Evolutionary conservation across 179 eudicot genomes (phyloP), one percentile per base, ranked within the genome.

Genomic region (Silene noctiflora): DNA sequence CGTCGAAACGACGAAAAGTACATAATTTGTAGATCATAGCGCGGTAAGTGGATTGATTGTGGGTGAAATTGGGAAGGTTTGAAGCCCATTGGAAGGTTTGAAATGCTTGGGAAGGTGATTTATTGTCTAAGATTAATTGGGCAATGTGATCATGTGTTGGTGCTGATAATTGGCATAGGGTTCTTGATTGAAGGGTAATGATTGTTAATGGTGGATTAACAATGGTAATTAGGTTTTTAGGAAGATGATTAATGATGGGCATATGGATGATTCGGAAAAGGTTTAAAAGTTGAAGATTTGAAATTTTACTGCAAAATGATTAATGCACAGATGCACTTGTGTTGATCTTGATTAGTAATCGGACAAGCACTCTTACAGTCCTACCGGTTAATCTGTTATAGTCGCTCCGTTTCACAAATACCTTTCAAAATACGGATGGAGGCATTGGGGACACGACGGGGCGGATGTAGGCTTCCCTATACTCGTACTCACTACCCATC

Each of bases 81-180:
- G 97, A 87, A 33, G 99, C 99, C 99, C 99, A 93, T 87, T 77
- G 81, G 83, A 95, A 95, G 69, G 98, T 95, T 75, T 89, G 78
- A 73, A 95, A 84, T n/a, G 93, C 93, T 85, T 86, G 81, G 4
- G 79, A 48, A 14, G 91, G 75, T 20, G 93, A 82, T 71, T 84
- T 88, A 72, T 89, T 93, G 16, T 89, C 97, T 51, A 88, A 77
- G 39, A 95, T 87, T 44, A 95, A 86, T 71, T 82, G 90, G 82
- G 88, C 55, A 78, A 95, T 91, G 79, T 93, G 88, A 12, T 87
- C 72, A 58, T 87, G 89, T 67, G 87, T 85, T 74, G 98, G 98
- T 51, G 77, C 69, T 29, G 79, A 33, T 58, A 82, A 82, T 27
- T 75, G 84, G 42, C 53, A 63, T 71, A 85, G 27, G 80, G 75